Evolutionary conservation across 495 filamentous ascomycete species (phyloP).

Genomic region (Penicillium flavigenum): DNA sequence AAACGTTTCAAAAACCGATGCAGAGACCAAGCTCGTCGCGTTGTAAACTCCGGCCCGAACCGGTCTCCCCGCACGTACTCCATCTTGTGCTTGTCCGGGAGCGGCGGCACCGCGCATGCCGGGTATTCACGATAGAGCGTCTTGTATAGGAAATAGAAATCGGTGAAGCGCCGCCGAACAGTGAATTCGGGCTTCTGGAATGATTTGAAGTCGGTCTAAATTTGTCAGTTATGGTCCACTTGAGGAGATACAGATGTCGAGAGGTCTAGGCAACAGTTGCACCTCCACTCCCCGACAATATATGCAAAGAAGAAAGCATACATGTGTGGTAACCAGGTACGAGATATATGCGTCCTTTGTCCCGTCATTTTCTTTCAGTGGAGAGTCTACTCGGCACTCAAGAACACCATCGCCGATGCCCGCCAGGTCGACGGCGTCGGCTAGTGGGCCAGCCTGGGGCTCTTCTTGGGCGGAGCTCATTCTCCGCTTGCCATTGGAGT

Average conservation of each 20-base stretch:
- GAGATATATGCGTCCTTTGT: conserved; percentile 97
- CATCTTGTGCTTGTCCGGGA: conserved; percentile 99
- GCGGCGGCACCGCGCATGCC: conserved; percentile 85
- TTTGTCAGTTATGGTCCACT: conserved; percentile 18
- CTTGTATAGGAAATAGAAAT: conserved; percentile 97
- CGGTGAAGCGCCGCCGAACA: conserved; percentile 89
- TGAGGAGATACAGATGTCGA: background rate
- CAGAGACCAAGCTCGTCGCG: conserved; percentile 82
- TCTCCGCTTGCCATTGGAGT: conserved; percentile 54
- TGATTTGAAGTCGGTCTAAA: conserved; percentile 85
- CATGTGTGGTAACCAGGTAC: conserved; percentile 87
- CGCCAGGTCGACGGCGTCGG: conserved; percentile 60
- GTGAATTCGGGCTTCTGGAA: conserved; percentile 76
- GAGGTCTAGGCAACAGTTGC: conserved; percentile 23
- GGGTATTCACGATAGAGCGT: conserved; percentile 82
- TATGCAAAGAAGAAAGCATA: conserved; percentile 44
- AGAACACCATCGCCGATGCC: conserved; percentile 76
- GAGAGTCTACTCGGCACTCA: conserved; percentile 76
- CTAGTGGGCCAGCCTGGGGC: conserved; percentile 54
- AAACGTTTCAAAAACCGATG: conserved; percentile 88
- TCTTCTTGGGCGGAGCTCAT: conserved; percentile 47
- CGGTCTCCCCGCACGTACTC: conserved; percentile 95
- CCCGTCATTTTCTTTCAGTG: conserved; percentile 88
- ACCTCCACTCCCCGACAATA: background rate
- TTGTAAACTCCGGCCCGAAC: conserved; percentile 92